A percentile compares a stretch with the other conserved stretches of the same genome.
These are phyloP conservation scores for Colletotrichum endophyticum DNA, from an alignment of 2,329 filamentous ascomycete genomes.

Conservation along the genomic window DNA sequence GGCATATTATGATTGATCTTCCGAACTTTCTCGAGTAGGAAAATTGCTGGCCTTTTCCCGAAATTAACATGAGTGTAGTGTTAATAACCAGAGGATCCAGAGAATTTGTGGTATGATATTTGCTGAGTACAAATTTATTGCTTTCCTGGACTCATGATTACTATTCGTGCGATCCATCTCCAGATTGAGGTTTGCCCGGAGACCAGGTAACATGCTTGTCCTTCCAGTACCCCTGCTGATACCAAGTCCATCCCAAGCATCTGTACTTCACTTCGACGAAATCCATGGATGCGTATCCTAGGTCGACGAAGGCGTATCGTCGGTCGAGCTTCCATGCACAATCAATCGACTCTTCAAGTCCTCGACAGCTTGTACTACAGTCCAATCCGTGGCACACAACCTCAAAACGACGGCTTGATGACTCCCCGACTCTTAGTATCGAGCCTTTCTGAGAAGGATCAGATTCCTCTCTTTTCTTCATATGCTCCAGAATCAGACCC, in stretches of 20 bases:
- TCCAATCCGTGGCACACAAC: neutral
- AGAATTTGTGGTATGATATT: neutral
- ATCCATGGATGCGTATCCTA: neutral
- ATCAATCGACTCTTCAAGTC: neutral
- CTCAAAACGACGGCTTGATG: neutral
- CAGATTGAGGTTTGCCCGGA: neutral
- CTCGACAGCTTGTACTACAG: neutral
- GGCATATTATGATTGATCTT: neutral
- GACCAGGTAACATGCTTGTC: neutral
- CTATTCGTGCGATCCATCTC: neutral
- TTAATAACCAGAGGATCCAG: neutral
- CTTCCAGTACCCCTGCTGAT: neutral
- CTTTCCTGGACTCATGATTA: neutral
- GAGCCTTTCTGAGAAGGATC: neutral
- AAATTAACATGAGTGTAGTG: neutral
- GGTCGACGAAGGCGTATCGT: neutral
- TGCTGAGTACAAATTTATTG: rapidly evolving
- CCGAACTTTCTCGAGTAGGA: neutral
- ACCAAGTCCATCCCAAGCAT: neutral
- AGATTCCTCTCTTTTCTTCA: neutral
- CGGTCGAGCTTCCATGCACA: neutral
- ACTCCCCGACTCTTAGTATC: neutral
- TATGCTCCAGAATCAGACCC: neutral
- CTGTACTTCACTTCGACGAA: neutral
- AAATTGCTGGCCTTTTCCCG: neutral